Evolutionary conservation across 495 filamentous ascomycete species (phyloP), one percentile per base, ranked within the genome.

Genomic region (Rostrohypoxylon terebratum): DNA sequence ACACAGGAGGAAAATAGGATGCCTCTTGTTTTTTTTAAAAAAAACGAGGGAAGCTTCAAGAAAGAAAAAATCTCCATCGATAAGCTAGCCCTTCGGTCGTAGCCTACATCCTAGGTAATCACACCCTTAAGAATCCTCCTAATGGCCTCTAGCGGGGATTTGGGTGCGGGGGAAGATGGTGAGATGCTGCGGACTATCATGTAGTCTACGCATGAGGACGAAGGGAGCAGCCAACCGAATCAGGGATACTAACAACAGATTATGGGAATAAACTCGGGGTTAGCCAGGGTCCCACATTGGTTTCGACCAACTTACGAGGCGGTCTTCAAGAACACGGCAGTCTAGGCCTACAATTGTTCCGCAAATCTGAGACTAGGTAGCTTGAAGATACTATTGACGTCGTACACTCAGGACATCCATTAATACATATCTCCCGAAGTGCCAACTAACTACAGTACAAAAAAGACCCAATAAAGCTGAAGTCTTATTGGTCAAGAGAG

Each of bases 71-170:
- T n/a, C 38, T 23, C 25, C 42, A 55, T 9, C 13, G 14, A 55
- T 20, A 44, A 61, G 40, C 34, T 18, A 23, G 21, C 40, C 21
- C 42, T 40, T 59, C 42, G 53, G 28, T n/a, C 33, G 44, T 53
- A 45, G 42, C 42, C 42, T 45, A 45, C 42, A 45, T 45, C 42
- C 42, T 20, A 45, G 42, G 42, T 45, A 38, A 6, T 25, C 28
- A 42, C 45, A 25, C 25, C 25, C 13, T 57, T 69, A 69, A 38
- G 31, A 51, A 63, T 69, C 50, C 50, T 69, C 55, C 47, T 66
- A 65, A 61, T 25, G 42, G 33, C 23, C 14, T 33, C 61, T 71
- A 70, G 68, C 45, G 68, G 36, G 69, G 63, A 53, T 66, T 21
- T 28, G 28, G 38, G 50, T 66, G 69, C 51, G 69, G 63, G 64